These are phyloP conservation scores for Plasmodium chabaudi DNA, from an alignment of 169 alveolate species.

Conservation along the genomic window DNA sequence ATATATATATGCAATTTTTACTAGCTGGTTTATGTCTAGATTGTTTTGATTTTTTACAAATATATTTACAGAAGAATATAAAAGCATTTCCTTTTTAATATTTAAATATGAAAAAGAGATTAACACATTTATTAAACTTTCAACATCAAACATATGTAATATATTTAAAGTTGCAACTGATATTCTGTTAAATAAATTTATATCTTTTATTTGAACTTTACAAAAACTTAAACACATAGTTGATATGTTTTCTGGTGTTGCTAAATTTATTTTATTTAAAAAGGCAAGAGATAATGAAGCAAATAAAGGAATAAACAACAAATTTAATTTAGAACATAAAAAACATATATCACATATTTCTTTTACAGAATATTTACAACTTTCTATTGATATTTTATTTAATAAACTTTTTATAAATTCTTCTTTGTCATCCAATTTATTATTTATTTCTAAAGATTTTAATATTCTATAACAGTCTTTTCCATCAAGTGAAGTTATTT, in stretches of 20 bases:
- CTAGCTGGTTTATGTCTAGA: slow-evolving; percentile 34
- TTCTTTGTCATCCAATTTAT: slow-evolving; percentile 46
- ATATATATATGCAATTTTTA: slow-evolving; percentile 53
- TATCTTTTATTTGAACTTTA: slow-evolving; percentile 66
- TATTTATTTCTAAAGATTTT: slow-evolving; percentile 65
- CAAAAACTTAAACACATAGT: slow-evolving; percentile 64
- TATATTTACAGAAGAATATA: slow-evolving; percentile 38
- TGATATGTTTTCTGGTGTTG: slow-evolving; percentile 51
- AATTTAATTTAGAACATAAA: slow-evolving; percentile 56
- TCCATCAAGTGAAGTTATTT: slow-evolving; percentile 48
- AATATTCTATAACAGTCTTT: slow-evolving; percentile 71
- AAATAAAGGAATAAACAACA: slow-evolving; percentile 56
- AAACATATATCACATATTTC: slow-evolving; percentile 74
- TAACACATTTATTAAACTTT: slow-evolving; percentile 48
- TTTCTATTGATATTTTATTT: slow-evolving; percentile 29
- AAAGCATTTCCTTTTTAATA: slow-evolving; percentile 42
- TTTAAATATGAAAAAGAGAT: slow-evolving; percentile 34
- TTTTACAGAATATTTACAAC: slow-evolving; percentile 63
- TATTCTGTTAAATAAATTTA: slow-evolving; percentile 63
- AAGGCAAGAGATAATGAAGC: slow-evolving; percentile 66
- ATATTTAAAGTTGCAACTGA: slow-evolving; percentile 57
- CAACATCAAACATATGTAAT: slow-evolving; percentile 46
- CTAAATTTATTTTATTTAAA: slow-evolving; percentile 68
- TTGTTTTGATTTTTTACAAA: slow-evolving; percentile 64
- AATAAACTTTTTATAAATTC: slow-evolving; percentile 34